phyloP scores from a whole-genome alignment of 139 green algal species.

The Prasinococcaceae sp. region DNA sequence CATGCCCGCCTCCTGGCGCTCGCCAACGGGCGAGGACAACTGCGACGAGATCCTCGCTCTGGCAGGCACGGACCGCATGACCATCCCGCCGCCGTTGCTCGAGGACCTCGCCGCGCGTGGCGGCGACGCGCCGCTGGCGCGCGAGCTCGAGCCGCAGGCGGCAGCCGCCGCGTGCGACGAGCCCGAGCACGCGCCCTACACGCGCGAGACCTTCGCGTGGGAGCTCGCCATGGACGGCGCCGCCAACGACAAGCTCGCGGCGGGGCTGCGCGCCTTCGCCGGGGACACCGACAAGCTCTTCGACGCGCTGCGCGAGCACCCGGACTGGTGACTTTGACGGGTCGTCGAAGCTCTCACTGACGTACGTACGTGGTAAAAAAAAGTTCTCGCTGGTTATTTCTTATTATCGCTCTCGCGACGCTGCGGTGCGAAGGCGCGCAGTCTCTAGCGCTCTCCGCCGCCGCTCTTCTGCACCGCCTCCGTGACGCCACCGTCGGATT shows the following conservation, averaged over 20 bases:
- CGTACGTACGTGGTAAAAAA: too few species aligned
- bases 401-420: too few species aligned
- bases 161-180: too few species aligned
- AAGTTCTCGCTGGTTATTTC: too few species aligned
- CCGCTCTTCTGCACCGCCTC: too few species aligned
- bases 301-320: conserved; percentile 17
- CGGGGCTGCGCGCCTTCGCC: conserved; percentile 26
- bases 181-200: too few species aligned
- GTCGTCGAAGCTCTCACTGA: too few species aligned
- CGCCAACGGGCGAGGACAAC: conserved; percentile 20
- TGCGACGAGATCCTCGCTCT: conserved; percentile 29
- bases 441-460: too few species aligned
- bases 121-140: background rate
- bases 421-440: too few species aligned
- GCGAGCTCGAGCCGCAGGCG: too few species aligned
- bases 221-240: conserved; percentile 21
- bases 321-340: too few species aligned
- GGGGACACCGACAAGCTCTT: conserved; percentile 28
- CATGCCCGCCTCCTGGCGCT: conserved; percentile 32
- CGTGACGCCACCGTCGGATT: too few species aligned
- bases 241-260: conserved; percentile 32
- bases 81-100: conserved; percentile 28
- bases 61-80: conserved; percentile 32
- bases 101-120: conserved; percentile 9
- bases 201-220: conserved; percentile 23